phyloP scores from a whole-genome alignment of 257 asterid genomes.

The Misopates orontium region DNA sequence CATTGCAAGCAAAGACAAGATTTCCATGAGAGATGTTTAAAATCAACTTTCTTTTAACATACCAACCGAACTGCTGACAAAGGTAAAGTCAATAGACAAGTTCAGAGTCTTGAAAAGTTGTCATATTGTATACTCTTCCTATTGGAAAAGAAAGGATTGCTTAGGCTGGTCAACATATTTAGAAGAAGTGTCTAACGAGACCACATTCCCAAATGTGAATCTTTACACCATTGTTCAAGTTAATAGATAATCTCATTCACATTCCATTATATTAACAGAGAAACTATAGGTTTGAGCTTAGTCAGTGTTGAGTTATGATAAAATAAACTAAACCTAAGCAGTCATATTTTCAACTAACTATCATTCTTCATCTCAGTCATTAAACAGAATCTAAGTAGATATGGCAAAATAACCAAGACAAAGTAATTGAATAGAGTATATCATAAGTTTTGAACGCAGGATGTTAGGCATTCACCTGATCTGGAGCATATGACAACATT shows the following conservation, averaged over 20 bases:
- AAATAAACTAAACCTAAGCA: neutral
- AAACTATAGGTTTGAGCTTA: too few relatives aligned
- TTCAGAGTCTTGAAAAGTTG: too few relatives aligned
- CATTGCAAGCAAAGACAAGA: conserved; percentile 2
- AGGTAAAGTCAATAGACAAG: neutral
- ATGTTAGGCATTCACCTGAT: conserved; percentile 51
- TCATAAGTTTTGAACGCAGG: neutral
- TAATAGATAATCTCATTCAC: too few relatives aligned
- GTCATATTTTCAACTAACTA: too few relatives aligned
- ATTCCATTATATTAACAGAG: too few relatives aligned
- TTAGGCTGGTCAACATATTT: too few relatives aligned
- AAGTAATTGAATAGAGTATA: neutral
- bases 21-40: neutral
- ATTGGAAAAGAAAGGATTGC: too few relatives aligned
- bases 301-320: neutral
- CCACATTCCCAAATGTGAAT: too few relatives aligned
- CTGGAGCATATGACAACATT: conserved; percentile 89
- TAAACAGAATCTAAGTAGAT: neutral
- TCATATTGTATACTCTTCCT: too few relatives aligned
- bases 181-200: too few relatives aligned
- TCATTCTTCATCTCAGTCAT: neutral
- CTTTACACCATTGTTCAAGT: too few relatives aligned
- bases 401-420: neutral
- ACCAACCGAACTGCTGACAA: neutral
- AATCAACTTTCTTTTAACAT: neutral